Evolutionary conservation across 805 yeast genomes (phyloP).

Genomic region (Ogataea pignaliae): DNA sequence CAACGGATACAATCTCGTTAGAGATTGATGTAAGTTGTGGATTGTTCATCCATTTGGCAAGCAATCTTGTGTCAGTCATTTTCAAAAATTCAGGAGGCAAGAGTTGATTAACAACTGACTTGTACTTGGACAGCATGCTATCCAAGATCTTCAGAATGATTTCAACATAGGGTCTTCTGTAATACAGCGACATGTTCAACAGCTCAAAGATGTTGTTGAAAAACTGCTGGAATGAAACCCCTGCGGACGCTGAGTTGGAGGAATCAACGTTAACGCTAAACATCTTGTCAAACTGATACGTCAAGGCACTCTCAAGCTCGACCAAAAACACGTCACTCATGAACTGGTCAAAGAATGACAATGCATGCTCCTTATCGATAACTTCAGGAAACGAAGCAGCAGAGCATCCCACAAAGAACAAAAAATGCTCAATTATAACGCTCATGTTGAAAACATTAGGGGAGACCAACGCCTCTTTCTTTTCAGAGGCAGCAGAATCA

Average conservation of each 20-base stretch:
- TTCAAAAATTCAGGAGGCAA: conserved; percentile 15
- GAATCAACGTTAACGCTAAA: conserved; percentile 28
- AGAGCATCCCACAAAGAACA: conserved; percentile 62
- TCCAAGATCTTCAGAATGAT: conserved; percentile 38
- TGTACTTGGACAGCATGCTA: conserved; percentile 34
- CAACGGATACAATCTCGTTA: conserved; percentile 22
- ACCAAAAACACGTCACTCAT: conserved; percentile 64
- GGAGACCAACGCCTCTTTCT: conserved; percentile 61
- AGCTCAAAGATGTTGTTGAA: conserved; percentile 45
- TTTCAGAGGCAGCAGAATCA: conserved; percentile 49
- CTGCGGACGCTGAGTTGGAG: conserved; percentile 33
- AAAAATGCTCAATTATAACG: conserved; percentile 66
- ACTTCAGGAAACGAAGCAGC: conserved; percentile 35
- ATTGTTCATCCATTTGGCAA: conserved; percentile 34
- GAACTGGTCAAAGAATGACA: conserved; percentile 54
- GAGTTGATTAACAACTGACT: conserved; percentile 26
- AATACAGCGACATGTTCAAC: conserved; percentile 57
- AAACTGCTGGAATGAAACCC: conserved; percentile 42
- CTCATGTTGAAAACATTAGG: conserved; percentile 78
- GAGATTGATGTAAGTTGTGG: conserved; percentile 29
- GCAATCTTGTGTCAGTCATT: conserved; percentile 7
- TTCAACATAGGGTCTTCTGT: conserved; percentile 51
- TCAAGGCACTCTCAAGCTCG: conserved; percentile 53
- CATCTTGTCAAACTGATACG: conserved; percentile 45
- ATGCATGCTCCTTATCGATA: conserved; percentile 18